Conservation (phyloP, 495 filamentous ascomycete species). For the Margaritispora aquatica region DNA sequence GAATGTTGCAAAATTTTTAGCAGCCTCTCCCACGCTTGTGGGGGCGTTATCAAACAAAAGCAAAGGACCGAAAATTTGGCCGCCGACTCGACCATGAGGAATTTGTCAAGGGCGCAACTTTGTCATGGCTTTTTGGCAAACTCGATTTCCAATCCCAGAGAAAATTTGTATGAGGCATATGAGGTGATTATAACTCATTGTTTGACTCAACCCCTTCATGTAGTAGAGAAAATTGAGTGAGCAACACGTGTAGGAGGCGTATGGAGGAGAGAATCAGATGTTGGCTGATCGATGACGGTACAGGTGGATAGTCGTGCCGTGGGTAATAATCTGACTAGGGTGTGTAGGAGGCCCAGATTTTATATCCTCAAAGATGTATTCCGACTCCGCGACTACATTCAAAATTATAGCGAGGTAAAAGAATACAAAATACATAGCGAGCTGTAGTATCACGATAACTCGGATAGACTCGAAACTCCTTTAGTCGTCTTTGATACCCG, state of each 20-base stretch:
- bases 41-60: slow-evolving; percentile 21
- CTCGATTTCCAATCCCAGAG: not conserved
- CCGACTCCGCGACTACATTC: not conserved
- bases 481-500: slow-evolving; percentile 14
- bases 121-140: not conserved
- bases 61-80: slow-evolving; percentile 20
- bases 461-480: not conserved
- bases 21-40: not conserved
- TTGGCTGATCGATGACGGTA: not conserved
- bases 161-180: not conserved
- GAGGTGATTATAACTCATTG: not conserved
- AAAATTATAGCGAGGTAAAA: not conserved
- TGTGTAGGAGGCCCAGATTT: not conserved
- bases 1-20: too few species aligned
- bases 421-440: not conserved
- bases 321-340: not conserved
- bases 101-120: slow-evolving; percentile 16
- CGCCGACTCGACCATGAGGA: slow-evolving; percentile 4
- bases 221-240: slow-evolving; percentile 6
- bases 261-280: slow-evolving; percentile 1
- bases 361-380: not conserved
- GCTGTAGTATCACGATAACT: slow-evolving; percentile 5
- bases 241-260: slow-evolving; percentile 13
- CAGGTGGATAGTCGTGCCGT: not conserved
- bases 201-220: slow-evolving; percentile 1